Evolutionary conservation across 192 early-diverging fungal genomes (phyloP).

Genomic region (Coemansia sp.): DNA sequence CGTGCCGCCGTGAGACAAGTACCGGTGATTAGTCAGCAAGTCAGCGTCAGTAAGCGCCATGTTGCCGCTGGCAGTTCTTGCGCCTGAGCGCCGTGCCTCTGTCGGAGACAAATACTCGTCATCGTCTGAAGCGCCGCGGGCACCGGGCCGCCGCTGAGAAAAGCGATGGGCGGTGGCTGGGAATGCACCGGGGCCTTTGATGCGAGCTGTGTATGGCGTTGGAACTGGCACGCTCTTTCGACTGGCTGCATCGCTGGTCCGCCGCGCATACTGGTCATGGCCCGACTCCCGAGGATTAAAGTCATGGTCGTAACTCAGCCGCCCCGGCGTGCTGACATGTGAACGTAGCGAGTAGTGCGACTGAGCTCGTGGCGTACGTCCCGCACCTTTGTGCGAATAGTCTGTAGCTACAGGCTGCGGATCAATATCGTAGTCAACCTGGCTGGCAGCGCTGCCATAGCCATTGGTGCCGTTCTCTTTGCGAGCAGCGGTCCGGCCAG

Average conservation of each 20-base stretch:
- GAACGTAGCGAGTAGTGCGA: conserved; percentile 37
- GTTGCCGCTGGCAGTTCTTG: conserved; percentile 18
- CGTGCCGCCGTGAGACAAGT: conserved; percentile 23
- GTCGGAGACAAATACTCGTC: conserved; percentile 33
- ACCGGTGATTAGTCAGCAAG: conserved; percentile 34
- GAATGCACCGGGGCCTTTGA: conserved; percentile 50
- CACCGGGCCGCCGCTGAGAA: conserved; percentile 37
- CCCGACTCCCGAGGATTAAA: conserved; percentile 25
- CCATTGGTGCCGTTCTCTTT: not conserved
- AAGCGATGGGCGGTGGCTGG: conserved; percentile 48
- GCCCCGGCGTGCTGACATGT: conserved; percentile 23
- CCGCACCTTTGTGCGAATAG: not conserved
- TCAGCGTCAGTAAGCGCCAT: conserved; percentile 22
- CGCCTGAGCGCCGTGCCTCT: conserved; percentile 7
- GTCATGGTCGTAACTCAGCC: conserved; percentile 32
- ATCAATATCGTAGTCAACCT: not conserved
- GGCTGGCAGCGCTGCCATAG: not conserved
- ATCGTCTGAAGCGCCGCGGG: conserved; percentile 7
- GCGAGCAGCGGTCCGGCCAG: not conserved
- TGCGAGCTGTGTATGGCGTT: conserved; percentile 47
- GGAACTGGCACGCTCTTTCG: conserved; percentile 9
- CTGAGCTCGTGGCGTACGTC: conserved; percentile 11
- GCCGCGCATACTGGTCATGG: conserved; percentile 17
- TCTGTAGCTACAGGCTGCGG: not conserved
- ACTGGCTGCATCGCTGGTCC: conserved; percentile 11